These are phyloP conservation scores for Lodderomyces theae DNA, from an alignment of 1,139 yeast genomes.

Conservation along the genomic window DNA sequence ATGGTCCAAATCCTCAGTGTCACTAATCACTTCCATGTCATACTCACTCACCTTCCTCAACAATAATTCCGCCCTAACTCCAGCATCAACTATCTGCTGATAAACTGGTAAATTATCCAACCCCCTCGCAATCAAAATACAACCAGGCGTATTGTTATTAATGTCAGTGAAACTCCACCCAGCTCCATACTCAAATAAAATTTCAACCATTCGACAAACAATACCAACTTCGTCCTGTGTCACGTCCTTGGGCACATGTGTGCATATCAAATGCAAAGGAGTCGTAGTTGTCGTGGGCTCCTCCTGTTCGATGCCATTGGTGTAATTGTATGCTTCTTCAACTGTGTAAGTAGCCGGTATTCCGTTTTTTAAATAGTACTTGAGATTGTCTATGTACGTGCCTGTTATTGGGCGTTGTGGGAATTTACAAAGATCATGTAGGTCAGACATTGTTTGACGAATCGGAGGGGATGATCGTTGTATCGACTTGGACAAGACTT, in stretches of 20 bases:
- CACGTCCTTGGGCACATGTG: constrained; percentile 47
- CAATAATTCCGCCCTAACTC: constrained; percentile 84
- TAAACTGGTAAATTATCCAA: constrained; percentile 43
- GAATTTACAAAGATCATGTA: constrained; percentile 67
- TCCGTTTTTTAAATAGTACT: constrained; percentile 52
- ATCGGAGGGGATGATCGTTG: too few relatives aligned
- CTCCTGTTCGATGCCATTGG: constrained; percentile 36
- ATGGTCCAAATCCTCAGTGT: constrained; percentile 26
- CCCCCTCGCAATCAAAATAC: constrained; percentile 55
- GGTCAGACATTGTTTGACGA: constrained; percentile 64
- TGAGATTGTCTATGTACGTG: constrained; percentile 45
- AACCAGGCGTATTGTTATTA: constrained; percentile 74
- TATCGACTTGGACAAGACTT: too few relatives aligned
- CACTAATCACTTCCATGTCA: constrained; percentile 42
- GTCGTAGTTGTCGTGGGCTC: constrained; percentile 52
- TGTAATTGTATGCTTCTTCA: constrained; percentile 67
- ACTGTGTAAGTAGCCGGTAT: constrained; percentile 81
- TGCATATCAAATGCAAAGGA: constrained; percentile 69
- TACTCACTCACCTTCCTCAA: constrained; percentile 69
- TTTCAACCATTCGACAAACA: constrained; percentile 56
- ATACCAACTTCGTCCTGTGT: constrained; percentile 43
- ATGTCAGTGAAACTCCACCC: constrained; percentile 80
- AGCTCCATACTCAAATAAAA: constrained; percentile 79
- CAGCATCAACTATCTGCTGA: constrained; percentile 70
- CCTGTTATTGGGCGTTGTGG: constrained; percentile 52